Evolutionary conservation across 1,139 yeast genomes (phyloP).

Genomic region (Suhomyces wounanorum): DNA sequence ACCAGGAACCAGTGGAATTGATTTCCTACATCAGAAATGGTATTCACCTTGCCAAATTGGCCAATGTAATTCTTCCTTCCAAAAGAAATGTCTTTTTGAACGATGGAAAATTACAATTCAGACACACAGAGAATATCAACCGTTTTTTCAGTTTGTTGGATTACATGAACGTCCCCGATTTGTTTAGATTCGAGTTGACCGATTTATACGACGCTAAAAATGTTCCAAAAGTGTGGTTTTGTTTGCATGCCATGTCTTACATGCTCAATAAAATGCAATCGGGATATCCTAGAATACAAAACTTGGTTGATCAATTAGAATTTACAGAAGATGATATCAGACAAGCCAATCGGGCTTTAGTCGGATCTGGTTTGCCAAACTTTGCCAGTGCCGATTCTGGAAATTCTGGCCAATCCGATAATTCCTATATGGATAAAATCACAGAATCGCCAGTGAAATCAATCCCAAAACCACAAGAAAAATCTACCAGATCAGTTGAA

Average conservation of each 20-base stretch:
- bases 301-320: slow-evolving; percentile 61
- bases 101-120: slow-evolving; percentile 68
- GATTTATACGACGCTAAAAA: slow-evolving; percentile 92
- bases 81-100: slow-evolving; percentile 48
- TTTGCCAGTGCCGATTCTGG: slow-evolving; percentile 51
- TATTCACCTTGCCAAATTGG: slow-evolving; percentile 76
- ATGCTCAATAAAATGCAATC: slow-evolving; percentile 54
- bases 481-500: slow-evolving; percentile 3
- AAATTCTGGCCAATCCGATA: slow-evolving; percentile 13
- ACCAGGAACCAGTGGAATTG: slow-evolving; percentile 54
- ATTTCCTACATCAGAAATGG: slow-evolving; percentile 73
- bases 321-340: slow-evolving; percentile 70
- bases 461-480: slow-evolving; percentile 5
- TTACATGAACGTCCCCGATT: slow-evolving; percentile 75
- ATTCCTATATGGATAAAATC: slow-evolving; percentile 19
- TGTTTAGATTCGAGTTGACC: slow-evolving; percentile 86
- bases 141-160: slow-evolving; percentile 75
- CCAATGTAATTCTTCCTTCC: slow-evolving; percentile 71
- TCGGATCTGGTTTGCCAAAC: slow-evolving; percentile 63
- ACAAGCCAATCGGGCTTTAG: slow-evolving; percentile 66
- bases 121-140: slow-evolving; percentile 92
- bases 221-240: slow-evolving; percentile 91
- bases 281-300: slow-evolving; percentile 63
- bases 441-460: slow-evolving; percentile 12
- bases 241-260: slow-evolving; percentile 85